Evolutionary conservation across 495 filamentous ascomycete species (phyloP), one percentile per base, ranked within the genome.

Genomic region (Stereocaulon alpinum): DNA sequence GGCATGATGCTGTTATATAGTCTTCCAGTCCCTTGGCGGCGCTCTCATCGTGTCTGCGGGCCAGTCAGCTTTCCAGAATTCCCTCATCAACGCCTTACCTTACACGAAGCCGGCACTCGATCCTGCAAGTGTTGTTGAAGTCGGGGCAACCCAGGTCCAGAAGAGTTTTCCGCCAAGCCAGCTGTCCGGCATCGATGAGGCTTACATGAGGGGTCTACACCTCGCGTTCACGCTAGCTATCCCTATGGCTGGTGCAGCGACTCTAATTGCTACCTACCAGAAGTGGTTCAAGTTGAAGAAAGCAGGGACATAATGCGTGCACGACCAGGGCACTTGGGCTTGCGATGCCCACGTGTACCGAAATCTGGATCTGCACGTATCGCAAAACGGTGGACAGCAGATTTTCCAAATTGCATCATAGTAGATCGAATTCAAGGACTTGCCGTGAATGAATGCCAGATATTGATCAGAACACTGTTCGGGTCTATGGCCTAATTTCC

Each of bases 201-300:
- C 77, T 7, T 86, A 86, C 67, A 81, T 82, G 76, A 63, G 51
- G 0, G 82, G 79, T 7, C 60, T 86, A 44, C 77, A 76, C 64
- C 71, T 69, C 14, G 68, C 74, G 12, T 70, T 68, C 40, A 40
- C 55, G 17, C 29, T 63, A 52, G 22, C 41, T 4, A 61, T 67
- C 56, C 59, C 49, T 0, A 18, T 61, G 22, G 60, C 48, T 29
- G 64, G 64, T 17, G 40, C 56, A 0, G 59, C 61, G 20, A 32
- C 47, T 27, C 43, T 22, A 1, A 37, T 37, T 37, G 32, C 32
- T 37, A 4, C 32, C 32, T 7, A 4, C 32, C 32, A 37, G 32
- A 37, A 37, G 32, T 37, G 32, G 6, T 37, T 37, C 32, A 37
- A 37, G 32, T 37, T 37, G 32, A 6, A 11, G 32, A 37, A 37